Conservation (phyloP, 225 moss, liverwort and hornwort genomes). For the Straminergon stramineum region DNA sequence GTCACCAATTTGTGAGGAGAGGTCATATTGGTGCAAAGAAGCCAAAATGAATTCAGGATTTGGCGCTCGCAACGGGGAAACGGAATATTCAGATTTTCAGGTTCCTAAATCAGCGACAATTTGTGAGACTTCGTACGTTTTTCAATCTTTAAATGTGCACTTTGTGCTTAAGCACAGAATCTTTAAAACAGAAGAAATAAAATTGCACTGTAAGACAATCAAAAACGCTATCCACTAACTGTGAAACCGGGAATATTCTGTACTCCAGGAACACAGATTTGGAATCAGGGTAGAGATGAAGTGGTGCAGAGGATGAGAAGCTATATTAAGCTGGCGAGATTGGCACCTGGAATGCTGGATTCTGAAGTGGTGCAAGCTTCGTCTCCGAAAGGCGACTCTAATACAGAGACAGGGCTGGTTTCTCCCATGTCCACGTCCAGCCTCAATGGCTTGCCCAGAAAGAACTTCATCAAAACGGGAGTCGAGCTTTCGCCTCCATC, state of each 20-base stretch:
- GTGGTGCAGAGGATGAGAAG: neutral
- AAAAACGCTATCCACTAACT: neutral
- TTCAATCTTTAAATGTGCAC: neutral
- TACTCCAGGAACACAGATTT: neutral
- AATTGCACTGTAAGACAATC: neutral
- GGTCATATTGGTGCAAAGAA: neutral
- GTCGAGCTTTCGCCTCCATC: constrained; percentile 3
- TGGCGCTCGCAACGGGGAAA: neutral
- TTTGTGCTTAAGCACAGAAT: neutral
- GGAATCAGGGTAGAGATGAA: neutral
- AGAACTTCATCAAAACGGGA: constrained; percentile 11
- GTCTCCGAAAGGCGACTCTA: constrained; percentile 39
- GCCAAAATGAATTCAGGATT: neutral
- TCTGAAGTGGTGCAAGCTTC: constrained; percentile 33
- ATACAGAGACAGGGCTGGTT: constrained; percentile 36
- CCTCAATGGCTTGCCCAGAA: constrained; percentile 6
- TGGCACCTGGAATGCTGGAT: constrained; percentile 28
- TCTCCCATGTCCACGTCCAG: constrained; percentile 29
- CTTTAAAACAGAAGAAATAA: neutral
- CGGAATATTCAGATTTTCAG: neutral
- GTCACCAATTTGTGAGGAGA: neutral
- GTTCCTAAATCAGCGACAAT: neutral
- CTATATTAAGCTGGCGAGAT: neutral
- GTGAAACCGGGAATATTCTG: neutral
- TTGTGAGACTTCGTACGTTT: neutral